Base-by-base conservation (phyloP, 345 rosid genomes). In the Durio zibethinus region DNA sequence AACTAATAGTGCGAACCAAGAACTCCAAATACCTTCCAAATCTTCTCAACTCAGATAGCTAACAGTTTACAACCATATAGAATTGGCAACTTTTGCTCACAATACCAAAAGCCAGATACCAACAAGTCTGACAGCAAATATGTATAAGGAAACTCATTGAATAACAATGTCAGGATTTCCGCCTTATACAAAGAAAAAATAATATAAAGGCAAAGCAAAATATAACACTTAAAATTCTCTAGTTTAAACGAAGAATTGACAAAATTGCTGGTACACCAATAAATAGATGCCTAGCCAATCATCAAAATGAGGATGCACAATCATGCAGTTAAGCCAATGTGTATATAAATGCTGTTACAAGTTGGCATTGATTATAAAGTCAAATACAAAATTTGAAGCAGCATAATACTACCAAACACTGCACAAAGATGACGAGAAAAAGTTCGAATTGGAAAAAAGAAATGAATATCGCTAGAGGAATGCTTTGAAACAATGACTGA, bases 391-490 rank as follows among this genome's bases (percentile, higher is more conserved):
- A 12, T 21, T 10, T 25, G 10, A 38, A 66, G n/a, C 52, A 42
- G 20, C 72, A 42, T 25, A 68, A 68, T 14, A 8, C 73, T 68
- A 68, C 73, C 54, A 68, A 68, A 25, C 73, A 68, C 21, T 68
- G 56, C 54, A 68, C 33, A 68, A 1, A 45, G 7, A 43, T 53
- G 73, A 15, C 73, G 29, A 23, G 52, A 67, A 67, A 45, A 0
- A 4, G 52, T 56, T 23, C 61, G 23, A 21, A 56, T 3, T 56
- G 29, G 61, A 2, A 12, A 40, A 2, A 23, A 25, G 1, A 65
- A 52, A 5, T 31, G 36, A 61, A 42, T 42, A 67, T 67, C 53
- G 23, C 33, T 4, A 42, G 72, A 23, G 33, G n/a, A 67, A 43
- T 21, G 53, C 50, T 42, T 43, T 42, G 25, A 67, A 67, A 10